These are phyloP conservation scores for Exophiala mesophila DNA, from an alignment of 2,329 filamentous ascomycete species.

Conservation along the genomic window DNA sequence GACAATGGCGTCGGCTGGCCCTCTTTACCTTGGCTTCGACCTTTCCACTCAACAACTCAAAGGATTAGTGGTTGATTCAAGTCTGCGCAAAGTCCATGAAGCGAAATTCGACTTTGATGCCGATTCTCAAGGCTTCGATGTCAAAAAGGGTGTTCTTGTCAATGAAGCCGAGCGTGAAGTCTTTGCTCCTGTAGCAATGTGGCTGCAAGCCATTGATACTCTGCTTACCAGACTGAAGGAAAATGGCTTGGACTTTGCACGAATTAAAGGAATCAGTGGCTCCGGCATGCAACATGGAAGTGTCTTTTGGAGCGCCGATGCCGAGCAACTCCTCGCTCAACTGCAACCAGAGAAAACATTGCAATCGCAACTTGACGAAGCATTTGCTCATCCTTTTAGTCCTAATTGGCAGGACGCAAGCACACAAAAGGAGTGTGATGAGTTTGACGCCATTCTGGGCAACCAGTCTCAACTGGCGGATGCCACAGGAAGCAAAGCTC, in stretches of 20 bases:
- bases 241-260: slow-evolving; percentile 65
- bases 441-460: slow-evolving; percentile 71
- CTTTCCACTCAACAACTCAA: slow-evolving; percentile 96
- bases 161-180: slow-evolving; percentile 82
- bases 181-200: slow-evolving; percentile 87
- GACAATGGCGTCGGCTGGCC: slow-evolving; percentile 46
- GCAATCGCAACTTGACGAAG: slow-evolving; percentile 65
- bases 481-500: slow-evolving; percentile 84
- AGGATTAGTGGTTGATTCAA: slow-evolving; percentile 78
- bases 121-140: slow-evolving; percentile 71
- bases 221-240: slow-evolving; percentile 69
- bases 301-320: slow-evolving; percentile 79
- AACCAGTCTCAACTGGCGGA: slow-evolving; percentile 64
- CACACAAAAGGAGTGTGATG: slow-evolving; percentile 85
- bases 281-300: slow-evolving; percentile 97
- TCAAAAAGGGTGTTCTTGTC: slow-evolving; percentile 81
- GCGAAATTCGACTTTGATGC: slow-evolving; percentile 94
- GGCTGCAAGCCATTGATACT: slow-evolving; percentile 86
- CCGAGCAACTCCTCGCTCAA: slow-evolving; percentile 57
- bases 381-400: slow-evolving; percentile 78
- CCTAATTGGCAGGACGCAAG: slow-evolving; percentile 99
- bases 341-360: slow-evolving; percentile 60
- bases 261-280: slow-evolving; percentile 77
- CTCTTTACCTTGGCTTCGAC: slow-evolving; percentile 87
- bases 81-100: slow-evolving; percentile 73